Percentiles rank a stretch among this genome's conserved stretches.
phyloP scores from a whole-genome alignment of 2,329 filamentous ascomycete genomes.

The Epichloe uncinata region DNA sequence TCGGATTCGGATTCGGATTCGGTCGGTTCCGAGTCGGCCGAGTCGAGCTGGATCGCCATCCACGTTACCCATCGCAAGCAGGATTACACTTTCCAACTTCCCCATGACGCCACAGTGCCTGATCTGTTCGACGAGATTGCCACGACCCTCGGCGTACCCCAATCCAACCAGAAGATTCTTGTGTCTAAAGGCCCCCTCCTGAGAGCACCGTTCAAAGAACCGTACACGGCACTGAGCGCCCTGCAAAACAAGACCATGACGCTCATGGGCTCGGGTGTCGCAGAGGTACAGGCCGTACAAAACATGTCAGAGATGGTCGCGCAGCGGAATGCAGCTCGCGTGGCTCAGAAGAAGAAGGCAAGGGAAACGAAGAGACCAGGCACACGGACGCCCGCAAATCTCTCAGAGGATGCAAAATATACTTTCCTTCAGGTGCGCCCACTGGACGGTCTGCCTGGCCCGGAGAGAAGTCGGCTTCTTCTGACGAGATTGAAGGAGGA shows the following conservation, averaged over 20 bases:
- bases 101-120: conserved; percentile 31
- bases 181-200: conserved; percentile 51
- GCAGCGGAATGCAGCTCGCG: conserved; percentile 30
- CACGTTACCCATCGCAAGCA: conserved; percentile 33
- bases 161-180: conserved; percentile 54
- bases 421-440: conserved; percentile 71
- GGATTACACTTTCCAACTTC: conserved; percentile 30
- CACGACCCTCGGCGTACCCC: conserved; percentile 42
- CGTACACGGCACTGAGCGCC: conserved; percentile 32
- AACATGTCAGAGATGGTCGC: conserved; percentile 35
- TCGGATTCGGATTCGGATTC: background rate
- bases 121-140: conserved; percentile 50
- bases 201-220: conserved; percentile 50
- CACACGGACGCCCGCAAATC: background rate
- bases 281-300: conserved; percentile 44
- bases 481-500: conserved; percentile 68
- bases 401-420: conserved; percentile 49
- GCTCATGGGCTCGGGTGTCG: conserved; percentile 48
- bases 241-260: conserved; percentile 47
- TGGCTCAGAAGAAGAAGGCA: conserved; percentile 17
- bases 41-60: conserved; percentile 25
- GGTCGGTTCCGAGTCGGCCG: conserved; percentile 8
- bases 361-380: conserved; percentile 9
- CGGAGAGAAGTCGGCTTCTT: conserved; percentile 56
- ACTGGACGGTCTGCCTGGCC: conserved; percentile 62